Evolutionary conservation across 768 basidiomycete genomes (phyloP).

Genomic region (Tulasnella sp.): DNA sequence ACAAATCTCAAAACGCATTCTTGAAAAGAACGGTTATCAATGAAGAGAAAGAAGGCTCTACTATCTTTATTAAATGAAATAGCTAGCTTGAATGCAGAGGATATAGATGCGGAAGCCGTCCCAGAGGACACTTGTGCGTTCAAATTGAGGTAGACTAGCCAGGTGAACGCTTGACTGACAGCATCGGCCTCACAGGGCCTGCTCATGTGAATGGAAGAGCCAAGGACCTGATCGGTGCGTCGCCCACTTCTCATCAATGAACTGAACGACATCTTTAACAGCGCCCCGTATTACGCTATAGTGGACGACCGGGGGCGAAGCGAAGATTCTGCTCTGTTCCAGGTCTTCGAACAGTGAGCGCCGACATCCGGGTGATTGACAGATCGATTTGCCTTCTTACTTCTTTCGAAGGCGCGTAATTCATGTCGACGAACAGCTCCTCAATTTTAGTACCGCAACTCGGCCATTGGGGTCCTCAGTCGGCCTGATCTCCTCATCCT

Average conservation of each 20-base stretch:
- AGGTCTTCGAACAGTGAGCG: slow-evolving; percentile 51
- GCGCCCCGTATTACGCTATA: not conserved
- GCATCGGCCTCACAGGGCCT: not conserved
- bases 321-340: slow-evolving; percentile 56
- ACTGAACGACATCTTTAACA: not conserved
- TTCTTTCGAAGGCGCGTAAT: slow-evolving; percentile 43
- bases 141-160: not conserved
- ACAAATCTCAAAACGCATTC: not conserved
- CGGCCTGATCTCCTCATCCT: slow-evolving; percentile 66
- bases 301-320: slow-evolving; percentile 62
- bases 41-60: slow-evolving; percentile 18
- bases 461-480: slow-evolving; percentile 71
- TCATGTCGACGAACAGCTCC: slow-evolving; percentile 61
- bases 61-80: slow-evolving; percentile 20
- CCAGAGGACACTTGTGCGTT: not conserved
- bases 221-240: not conserved
- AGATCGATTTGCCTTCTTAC: not conserved
- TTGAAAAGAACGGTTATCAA: slow-evolving; percentile 5
- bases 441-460: slow-evolving; percentile 68
- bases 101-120: not conserved
- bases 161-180: not conserved
- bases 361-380: not conserved
- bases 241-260: not conserved
- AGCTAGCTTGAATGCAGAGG: slow-evolving; percentile 12
- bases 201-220: not conserved